phyloP scores from a whole-genome alignment of 2,329 filamentous ascomycete species.

The Penicillium sp. region DNA sequence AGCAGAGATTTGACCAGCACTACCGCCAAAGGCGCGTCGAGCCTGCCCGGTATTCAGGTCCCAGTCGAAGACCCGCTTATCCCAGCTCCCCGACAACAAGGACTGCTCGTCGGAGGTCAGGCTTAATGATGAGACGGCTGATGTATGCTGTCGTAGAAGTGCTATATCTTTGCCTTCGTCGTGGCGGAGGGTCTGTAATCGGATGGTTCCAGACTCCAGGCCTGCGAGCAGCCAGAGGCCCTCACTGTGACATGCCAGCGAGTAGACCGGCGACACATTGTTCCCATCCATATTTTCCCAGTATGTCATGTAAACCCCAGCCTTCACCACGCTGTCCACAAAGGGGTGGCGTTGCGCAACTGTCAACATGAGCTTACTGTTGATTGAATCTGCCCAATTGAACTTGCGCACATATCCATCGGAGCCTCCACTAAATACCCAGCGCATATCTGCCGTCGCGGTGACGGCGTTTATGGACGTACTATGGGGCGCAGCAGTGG shows the following conservation, averaged over 20 bases:
- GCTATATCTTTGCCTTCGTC: conserved; percentile 91
- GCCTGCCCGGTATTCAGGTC: conserved; percentile 84
- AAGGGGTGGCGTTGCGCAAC: conserved; percentile 96
- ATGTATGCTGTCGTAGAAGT: conserved; percentile 79
- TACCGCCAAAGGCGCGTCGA: conserved; percentile 75
- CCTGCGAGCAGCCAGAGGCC: conserved; percentile 91
- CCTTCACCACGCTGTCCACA: conserved; percentile 95
- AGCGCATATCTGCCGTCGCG: conserved; percentile 90
- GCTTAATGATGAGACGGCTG: conserved; percentile 85
- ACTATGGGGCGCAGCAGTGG: conserved; percentile 92
- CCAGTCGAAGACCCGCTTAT: conserved; percentile 93
- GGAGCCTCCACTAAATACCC: conserved; percentile 90
- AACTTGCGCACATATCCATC: conserved; percentile 98
- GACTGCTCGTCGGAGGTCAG: conserved; percentile 83
- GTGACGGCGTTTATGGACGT: conserved; percentile 94
- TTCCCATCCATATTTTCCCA: conserved; percentile 94
- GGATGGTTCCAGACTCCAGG: conserved; percentile 87
- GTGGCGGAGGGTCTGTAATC: conserved; percentile 88
- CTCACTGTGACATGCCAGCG: conserved; percentile 84
- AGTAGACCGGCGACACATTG: conserved; percentile 85
- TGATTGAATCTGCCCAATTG: conserved; percentile 92
- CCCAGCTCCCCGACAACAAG: conserved; percentile 92
- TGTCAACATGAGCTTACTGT: conserved; percentile 88
- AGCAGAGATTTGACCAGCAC: conserved; percentile 80
- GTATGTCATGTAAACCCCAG: conserved; percentile 90